Evolutionary conservation across 148 eudicot species (phyloP).

Genomic region (Vaccinium vitisidaea): DNA sequence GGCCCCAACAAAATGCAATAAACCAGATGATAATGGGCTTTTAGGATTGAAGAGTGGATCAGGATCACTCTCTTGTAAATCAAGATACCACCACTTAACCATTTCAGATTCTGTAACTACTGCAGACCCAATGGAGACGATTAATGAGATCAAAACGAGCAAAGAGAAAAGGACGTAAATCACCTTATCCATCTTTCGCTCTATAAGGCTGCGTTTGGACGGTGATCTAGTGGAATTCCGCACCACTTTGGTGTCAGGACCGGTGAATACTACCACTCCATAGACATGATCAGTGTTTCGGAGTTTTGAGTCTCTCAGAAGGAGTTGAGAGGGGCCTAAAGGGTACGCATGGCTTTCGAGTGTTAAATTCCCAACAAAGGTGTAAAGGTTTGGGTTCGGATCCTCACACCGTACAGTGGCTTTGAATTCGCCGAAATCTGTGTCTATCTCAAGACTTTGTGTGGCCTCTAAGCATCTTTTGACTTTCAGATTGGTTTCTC

Average conservation of each 20-base stretch:
- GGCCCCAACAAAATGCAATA: conserved; percentile 35
- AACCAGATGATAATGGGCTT: conserved; percentile 14
- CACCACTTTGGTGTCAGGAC: conserved; percentile 43
- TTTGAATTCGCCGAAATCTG: conserved; percentile 21
- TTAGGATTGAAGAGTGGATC: conserved; percentile 30
- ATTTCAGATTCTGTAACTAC: conserved; percentile 15
- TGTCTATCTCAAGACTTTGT: conserved; percentile 26
- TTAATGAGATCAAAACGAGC: conserved; percentile 31
- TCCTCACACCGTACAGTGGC: conserved; percentile 45
- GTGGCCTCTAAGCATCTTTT: conserved; percentile 44
- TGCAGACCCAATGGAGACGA: conserved; percentile 31
- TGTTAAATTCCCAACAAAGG: conserved; percentile 42
- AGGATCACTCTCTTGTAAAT: not conserved
- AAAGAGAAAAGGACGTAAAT: conserved; percentile 38
- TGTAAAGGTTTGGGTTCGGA: conserved; percentile 44
- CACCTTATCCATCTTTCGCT: conserved; percentile 39
- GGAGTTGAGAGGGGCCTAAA: conserved; percentile 33
- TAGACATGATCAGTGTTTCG: conserved; percentile 41
- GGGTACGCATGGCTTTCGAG: conserved; percentile 17
- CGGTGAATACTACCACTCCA: conserved; percentile 49
- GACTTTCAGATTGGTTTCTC: conserved; percentile 47
- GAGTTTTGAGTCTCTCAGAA: conserved; percentile 50
- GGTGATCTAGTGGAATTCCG: conserved; percentile 43
- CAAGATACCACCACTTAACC: conserved; percentile 39
- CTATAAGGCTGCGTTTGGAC: conserved; percentile 45